Evolutionary conservation across 768 basidiomycete genomes (phyloP).

Genomic region (Dictyophora rubrovolvata): DNA sequence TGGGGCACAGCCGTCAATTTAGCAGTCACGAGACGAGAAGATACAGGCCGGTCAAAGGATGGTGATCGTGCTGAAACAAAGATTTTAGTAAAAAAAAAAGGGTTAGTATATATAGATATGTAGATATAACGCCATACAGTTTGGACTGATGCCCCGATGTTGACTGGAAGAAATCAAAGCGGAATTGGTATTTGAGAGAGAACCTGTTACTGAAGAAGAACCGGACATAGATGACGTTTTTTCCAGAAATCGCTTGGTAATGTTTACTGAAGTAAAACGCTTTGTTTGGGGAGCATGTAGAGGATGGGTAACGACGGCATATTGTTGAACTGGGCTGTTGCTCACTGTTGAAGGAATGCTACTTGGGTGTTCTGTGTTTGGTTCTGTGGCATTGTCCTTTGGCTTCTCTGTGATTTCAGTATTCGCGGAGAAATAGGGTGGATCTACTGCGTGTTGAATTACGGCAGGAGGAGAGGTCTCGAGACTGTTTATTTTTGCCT

Average conservation of each 20-base stretch:
- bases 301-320: not conserved
- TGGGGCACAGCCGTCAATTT: slow-evolving; percentile 68
- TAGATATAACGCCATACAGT: slow-evolving; percentile 18
- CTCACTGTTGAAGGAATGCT: not conserved
- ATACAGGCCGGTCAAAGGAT: slow-evolving; percentile 38
- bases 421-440: not conserved
- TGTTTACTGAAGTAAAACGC: slow-evolving; percentile 81
- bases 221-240: slow-evolving; percentile 60
- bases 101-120: not conserved
- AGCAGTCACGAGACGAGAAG: slow-evolving; percentile 77
- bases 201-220: slow-evolving; percentile 27
- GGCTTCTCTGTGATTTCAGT: not conserved
- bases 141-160: slow-evolving; percentile 35
- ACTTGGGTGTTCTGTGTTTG: not conserved
- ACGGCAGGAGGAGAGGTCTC: not conserved
- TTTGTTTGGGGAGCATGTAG: slow-evolving; percentile 48
- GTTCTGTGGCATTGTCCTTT: not conserved
- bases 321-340: not conserved
- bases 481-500: not conserved
- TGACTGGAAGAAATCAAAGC: slow-evolving; percentile 1
- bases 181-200: slow-evolving; percentile 34
- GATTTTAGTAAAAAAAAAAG: slow-evolving; percentile 15
- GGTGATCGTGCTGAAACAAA: slow-evolving; percentile 39
- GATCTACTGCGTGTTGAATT: not conserved
- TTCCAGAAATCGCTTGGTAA: slow-evolving; percentile 95